These are phyloP conservation scores for Phytophthora pini DNA, from an alignment of 352 stramenopile species.

Conservation along the genomic window DNA sequence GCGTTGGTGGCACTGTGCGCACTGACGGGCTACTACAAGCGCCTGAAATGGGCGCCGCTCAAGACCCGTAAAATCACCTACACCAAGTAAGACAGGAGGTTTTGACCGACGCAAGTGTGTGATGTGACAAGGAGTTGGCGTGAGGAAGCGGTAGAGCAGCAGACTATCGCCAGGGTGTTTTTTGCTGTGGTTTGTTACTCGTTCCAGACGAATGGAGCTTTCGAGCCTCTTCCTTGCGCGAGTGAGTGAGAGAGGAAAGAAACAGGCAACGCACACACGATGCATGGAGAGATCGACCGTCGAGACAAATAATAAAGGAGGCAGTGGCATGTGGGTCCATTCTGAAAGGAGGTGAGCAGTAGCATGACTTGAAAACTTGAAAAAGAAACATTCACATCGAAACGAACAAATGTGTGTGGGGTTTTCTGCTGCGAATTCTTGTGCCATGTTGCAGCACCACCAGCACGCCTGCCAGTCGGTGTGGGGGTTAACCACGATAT, in stretches of 20 bases:
- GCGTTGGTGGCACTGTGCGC: slow-evolving; percentile 91
- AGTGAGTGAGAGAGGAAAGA: slow-evolving; percentile 17
- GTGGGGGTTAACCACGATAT: not conserved
- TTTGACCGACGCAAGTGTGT: slow-evolving; percentile 15
- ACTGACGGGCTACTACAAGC: slow-evolving; percentile 98
- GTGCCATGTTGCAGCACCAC: slow-evolving; percentile 2
- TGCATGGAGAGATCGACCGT: slow-evolving; percentile 24
- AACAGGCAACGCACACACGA: slow-evolving; percentile 21
- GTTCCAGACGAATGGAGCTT: slow-evolving; percentile 26
- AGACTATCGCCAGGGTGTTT: slow-evolving; percentile 10
- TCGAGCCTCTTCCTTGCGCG: slow-evolving; percentile 10
- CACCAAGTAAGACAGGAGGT: slow-evolving; percentile 88
- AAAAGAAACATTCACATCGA: slow-evolving; percentile 33
- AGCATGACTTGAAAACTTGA: slow-evolving; percentile 33
- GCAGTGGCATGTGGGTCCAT: slow-evolving; percentile 20
- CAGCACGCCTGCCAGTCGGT: not conserved
- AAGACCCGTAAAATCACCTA: slow-evolving; percentile 99
- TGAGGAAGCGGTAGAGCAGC: slow-evolving; percentile 20
- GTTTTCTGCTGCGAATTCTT: too few species aligned
- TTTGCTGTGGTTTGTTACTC: slow-evolving; percentile 22
- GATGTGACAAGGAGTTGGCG: slow-evolving; percentile 9
- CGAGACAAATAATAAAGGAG: slow-evolving; percentile 41
- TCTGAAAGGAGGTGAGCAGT: slow-evolving; percentile 18
- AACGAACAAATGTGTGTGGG: slow-evolving; percentile 16
- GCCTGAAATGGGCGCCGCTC: slow-evolving; percentile 96